phyloP scores from a whole-genome alignment of 2,329 filamentous ascomycete species.

The Nannizziopsis arthrosporioides region DNA sequence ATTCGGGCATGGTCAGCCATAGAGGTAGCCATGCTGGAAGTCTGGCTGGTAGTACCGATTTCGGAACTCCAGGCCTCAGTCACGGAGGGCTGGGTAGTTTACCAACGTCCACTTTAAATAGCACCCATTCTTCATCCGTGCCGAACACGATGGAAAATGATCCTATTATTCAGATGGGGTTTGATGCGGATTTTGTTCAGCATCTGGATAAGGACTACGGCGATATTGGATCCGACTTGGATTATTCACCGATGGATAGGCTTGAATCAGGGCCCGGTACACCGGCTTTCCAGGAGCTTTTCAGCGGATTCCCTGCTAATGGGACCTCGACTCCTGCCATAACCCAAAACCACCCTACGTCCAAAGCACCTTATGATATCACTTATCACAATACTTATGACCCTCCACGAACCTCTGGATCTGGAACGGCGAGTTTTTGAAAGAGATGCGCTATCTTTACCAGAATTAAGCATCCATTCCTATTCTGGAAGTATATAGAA shows the following conservation, averaged over 20 bases:
- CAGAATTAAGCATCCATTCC: not conserved
- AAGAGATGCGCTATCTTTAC: not conserved
- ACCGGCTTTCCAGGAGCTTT: not conserved
- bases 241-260: constrained; percentile 20
- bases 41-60: constrained; percentile 20
- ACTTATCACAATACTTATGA: constrained; percentile 6
- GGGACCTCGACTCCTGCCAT: not conserved
- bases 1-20: constrained; percentile 28
- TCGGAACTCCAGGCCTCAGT: constrained; percentile 16
- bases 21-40: constrained; percentile 23
- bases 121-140: constrained; percentile 22
- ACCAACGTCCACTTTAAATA: constrained; percentile 3
- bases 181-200: constrained; percentile 30
- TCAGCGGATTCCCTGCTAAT: not conserved
- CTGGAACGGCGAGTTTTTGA: not conserved
- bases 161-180: constrained; percentile 29
- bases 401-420: constrained; percentile 6
- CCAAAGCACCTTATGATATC: not conserved
- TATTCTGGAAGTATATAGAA: no score
- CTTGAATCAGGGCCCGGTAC: constrained; percentile 5
- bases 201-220: constrained; percentile 26
- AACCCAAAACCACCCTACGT: not conserved
- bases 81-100: constrained; percentile 7
- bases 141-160: constrained; percentile 23
- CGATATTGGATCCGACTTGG: constrained; percentile 25